Conservation (phyloP, 441 rosid genomes). For the Syzygium syzygioides region DNA sequence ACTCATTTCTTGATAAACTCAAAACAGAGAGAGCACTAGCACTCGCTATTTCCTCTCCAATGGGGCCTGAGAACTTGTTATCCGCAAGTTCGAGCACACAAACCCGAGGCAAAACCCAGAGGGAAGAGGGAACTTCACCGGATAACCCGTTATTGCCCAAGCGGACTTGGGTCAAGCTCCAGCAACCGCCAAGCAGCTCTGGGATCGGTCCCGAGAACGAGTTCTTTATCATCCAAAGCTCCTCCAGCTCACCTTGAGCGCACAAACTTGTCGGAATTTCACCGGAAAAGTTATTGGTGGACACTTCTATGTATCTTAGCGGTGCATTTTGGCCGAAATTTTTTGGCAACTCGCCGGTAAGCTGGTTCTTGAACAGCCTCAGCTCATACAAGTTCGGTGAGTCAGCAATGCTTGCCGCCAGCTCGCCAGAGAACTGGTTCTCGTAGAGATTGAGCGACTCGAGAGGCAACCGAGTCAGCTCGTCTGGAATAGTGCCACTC, state of each 20-base stretch:
- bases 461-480: constrained; percentile 54
- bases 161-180: constrained; percentile 62
- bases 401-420: constrained; percentile 52
- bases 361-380: constrained; percentile 53
- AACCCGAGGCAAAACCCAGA: constrained; percentile 90
- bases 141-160: constrained; percentile 56
- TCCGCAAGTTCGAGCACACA: constrained; percentile 56
- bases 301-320: constrained; percentile 65
- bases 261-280: constrained; percentile 57
- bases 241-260: constrained; percentile 58
- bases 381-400: constrained; percentile 78
- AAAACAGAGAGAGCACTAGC: constrained; percentile 66
- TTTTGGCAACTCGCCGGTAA: constrained; percentile 60
- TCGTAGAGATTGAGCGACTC: constrained; percentile 83
- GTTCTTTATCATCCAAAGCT: constrained; percentile 59
- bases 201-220: constrained; percentile 70
- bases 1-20: constrained; percentile 51
- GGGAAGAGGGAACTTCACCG: constrained; percentile 62
- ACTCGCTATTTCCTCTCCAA: constrained; percentile 44
- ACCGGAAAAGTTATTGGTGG: constrained; percentile 65
- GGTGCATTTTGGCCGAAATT: constrained; percentile 75
- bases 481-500: constrained; percentile 67
- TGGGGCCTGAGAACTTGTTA: constrained; percentile 66
- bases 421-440: constrained; percentile 53
- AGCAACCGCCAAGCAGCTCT: constrained; percentile 44